These are phyloP conservation scores for Salix dunnii DNA, from an alignment of 345 rosid species.

Conservation along the genomic window DNA sequence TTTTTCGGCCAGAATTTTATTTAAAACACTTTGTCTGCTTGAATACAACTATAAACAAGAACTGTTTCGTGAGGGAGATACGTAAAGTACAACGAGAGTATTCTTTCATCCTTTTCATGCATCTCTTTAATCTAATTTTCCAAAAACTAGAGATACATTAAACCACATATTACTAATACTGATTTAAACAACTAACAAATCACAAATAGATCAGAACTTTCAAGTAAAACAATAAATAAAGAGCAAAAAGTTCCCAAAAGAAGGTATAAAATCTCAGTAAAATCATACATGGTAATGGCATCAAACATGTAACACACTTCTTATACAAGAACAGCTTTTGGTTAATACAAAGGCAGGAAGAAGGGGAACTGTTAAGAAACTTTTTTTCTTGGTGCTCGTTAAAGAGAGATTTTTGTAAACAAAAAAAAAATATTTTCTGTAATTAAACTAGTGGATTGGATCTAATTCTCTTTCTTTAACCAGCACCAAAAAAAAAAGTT, in stretches of 20 bases:
- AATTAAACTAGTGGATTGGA: background rate
- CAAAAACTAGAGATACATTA: background rate
- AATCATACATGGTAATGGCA: background rate
- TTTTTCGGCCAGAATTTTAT: background rate
- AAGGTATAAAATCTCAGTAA: background rate
- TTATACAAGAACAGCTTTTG: background rate
- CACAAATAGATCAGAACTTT: slow-evolving; percentile 6
- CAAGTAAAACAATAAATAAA: background rate
- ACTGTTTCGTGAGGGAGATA: background rate
- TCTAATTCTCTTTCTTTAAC: background rate
- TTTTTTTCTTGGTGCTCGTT: background rate
- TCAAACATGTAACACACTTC: background rate
- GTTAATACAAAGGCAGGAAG: background rate
- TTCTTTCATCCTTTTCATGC: background rate
- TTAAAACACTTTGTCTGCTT: background rate
- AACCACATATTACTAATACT: background rate
- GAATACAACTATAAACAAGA: background rate
- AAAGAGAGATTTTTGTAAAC: background rate
- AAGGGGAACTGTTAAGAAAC: background rate
- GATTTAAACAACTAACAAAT: background rate
- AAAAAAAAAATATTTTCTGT: too few relatives aligned
- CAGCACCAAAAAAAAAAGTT: too few relatives aligned
- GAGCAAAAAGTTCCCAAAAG: background rate
- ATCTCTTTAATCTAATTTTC: background rate
- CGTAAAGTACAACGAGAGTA: background rate